Evolutionary conservation across 495 filamentous ascomycete species (phyloP).

Genomic region (Polyplosphaeria fusca): DNA sequence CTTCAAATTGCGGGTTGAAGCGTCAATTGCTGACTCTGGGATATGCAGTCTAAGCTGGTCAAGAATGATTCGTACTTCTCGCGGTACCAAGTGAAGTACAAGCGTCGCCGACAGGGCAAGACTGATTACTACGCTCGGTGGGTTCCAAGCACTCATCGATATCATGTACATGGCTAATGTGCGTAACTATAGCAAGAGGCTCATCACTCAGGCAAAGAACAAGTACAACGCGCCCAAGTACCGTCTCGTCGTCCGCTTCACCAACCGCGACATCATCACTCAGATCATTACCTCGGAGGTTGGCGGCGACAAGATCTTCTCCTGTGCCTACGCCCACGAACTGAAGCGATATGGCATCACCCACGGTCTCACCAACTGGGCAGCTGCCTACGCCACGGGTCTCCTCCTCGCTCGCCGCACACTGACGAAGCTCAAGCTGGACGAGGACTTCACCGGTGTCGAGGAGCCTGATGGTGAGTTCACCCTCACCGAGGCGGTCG

Average conservation of each 20-base stretch:
- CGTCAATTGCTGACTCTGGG: constrained; percentile 96
- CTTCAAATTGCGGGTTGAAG: constrained; percentile 88
- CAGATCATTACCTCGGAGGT: constrained; percentile 98
- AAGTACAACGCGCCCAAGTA: constrained; percentile 99
- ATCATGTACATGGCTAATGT: too few relatives aligned
- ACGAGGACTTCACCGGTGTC: constrained; percentile 85
- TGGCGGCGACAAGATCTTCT: constrained; percentile 93
- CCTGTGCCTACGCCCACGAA: constrained; percentile 93
- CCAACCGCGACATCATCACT: constrained; percentile 97
- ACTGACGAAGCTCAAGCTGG: constrained; percentile 92
- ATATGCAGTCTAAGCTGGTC: constrained; percentile 79
- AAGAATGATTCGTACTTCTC: constrained; percentile 98
- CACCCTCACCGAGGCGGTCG: constrained; percentile 85
- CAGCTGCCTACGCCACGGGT: constrained; percentile 93
- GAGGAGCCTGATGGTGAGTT: constrained; percentile 94
- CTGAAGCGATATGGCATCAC: constrained; percentile 93
- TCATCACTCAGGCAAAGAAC: constrained; percentile 99
- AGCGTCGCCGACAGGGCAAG: constrained; percentile 92
- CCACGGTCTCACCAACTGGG: constrained; percentile 99
- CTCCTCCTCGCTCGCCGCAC: constrained; percentile 95
- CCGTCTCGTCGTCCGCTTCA: constrained; percentile 99
- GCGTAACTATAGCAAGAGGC: too few relatives aligned
- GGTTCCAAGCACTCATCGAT: too few relatives aligned
- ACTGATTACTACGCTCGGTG: constrained; percentile 99
- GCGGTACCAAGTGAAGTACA: constrained; percentile 99